A percentile compares a stretch with the other conserved stretches of the same genome.
Evolutionary conservation across 1,284 basidiomycete genomes (phyloP).

Genomic region (Ustilago bromivora): DNA sequence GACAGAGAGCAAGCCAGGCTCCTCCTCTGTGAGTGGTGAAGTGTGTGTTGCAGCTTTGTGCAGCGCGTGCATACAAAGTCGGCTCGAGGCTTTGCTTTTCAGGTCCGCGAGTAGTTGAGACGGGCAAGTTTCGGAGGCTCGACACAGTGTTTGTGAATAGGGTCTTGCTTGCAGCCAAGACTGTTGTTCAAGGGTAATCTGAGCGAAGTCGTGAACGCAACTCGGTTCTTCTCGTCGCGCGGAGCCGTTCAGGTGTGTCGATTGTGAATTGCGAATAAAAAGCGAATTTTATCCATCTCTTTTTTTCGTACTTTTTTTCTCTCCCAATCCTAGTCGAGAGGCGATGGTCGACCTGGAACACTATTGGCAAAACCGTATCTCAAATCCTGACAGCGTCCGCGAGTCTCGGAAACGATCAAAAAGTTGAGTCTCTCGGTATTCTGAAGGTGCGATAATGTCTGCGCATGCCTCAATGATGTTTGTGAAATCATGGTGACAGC

Average conservation of each 20-base stretch:
- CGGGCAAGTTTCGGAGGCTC: neutral
- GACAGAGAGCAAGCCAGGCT: neutral
- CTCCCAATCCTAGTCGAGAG: neutral
- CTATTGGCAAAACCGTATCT: no score
- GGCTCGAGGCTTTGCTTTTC: neutral
- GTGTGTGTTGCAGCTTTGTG: neutral
- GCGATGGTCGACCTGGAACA: neutral
- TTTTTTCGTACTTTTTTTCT: neutral
- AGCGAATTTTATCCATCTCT: neutral
- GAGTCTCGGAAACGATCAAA: no score
- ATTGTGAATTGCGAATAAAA: neutral
- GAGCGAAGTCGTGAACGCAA: neutral
- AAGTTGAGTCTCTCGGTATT: no score
- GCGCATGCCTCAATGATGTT: neutral
- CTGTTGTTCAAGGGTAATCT: neutral
- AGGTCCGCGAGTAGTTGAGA: neutral
- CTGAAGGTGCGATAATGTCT: neutral
- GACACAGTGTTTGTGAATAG: no score
- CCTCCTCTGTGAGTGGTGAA: neutral
- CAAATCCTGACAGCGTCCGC: no score
- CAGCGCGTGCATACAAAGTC: neutral
- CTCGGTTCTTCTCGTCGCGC: neutral
- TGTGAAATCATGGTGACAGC: neutral
- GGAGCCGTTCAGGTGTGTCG: neutral
- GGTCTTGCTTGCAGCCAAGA: neutral